Base-by-base conservation (phyloP, 805 yeast species). In the Barnettozyma salicaria region DNA sequence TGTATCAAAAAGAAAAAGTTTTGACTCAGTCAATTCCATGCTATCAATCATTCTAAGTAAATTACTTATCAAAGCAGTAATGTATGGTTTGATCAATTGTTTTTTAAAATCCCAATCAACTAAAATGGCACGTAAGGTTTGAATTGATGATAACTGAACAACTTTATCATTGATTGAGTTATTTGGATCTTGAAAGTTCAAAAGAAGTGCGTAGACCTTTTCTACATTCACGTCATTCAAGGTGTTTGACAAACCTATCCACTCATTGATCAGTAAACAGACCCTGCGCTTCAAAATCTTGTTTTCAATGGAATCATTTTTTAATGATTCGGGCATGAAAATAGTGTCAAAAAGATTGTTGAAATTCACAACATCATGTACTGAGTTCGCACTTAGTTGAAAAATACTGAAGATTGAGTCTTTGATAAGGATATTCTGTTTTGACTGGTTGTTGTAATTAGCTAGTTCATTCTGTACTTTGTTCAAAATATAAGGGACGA, bases 21-120 rank as follows among this genome's bases (percentile, higher is more conserved):
- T 85, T 12, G 92, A 77, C 50, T 89, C 97, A 0, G 89, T 74
- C 32, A 75, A 60, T 19, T 68, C 65, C 40, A 80, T 67, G 6
- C 63, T 62, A 7, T 66, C 61, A 27, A 87, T 52, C 14, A 83
- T 51, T 7, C 58, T 57, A 22, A 87, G 55, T 11, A 78, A 53
- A n/a, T 68, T 56, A 3, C 59, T 48, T 9, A 83, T 68, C 27
- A 72, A 70, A 1, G 65, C 66, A 20, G 72, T 68, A 37, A 83
- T 63, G 51, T 62, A 88, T 1, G 90, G 86, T 44, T 72, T 61
- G 50, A 92, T 86, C 21, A 66, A 76, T 12, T 61, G 64, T 42
- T 84, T 80, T 26, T 76, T 68, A 57, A 90, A 89, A 42, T 84
- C 89, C 85, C 94, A 86, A 50, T 88, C 96, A 43, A 86, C 89